Base-by-base conservation (phyloP, 495 filamentous ascomycete species). In the Hyaloscypha variabilis region DNA sequence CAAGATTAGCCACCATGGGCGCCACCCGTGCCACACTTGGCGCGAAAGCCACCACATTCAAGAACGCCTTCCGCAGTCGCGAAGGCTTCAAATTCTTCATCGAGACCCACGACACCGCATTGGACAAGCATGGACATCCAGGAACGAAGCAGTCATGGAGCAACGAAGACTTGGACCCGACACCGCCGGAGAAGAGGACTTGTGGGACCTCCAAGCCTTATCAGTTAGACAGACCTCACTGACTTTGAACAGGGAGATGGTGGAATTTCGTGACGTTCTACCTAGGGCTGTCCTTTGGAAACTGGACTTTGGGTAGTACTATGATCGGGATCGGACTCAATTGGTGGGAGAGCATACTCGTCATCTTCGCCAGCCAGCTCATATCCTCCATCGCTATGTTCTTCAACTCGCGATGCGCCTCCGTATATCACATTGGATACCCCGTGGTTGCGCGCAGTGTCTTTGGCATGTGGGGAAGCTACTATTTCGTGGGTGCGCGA, bases 291-390 rank as follows among this genome's bases (percentile, higher is more conserved):
- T 74, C 71, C 17, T 77, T 81, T 66, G 76, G 74, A 42, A 78
- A 79, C 61, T 81, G 78, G 78, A 78, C 73, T 14, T 54, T 78
- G 54, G 78, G 77, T 42, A 72, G 70, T 49, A 73, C 74, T 2
- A 78, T 78, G 76, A 69, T 81, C 39, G 78, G 76, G 23, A 74
- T 79, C 13, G 77, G 77, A 4, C 57, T 81, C 31, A 78, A 74
- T 63, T 81, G 78, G 78, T 78, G 78, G 76, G 73, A 81, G 68
- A 63, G 73, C n/a, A 79, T 81, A 52, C 53, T 79, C 6, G 77
- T 78, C 17, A 79, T 79, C 63, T 79, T 81, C 62, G 67, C 76
- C 29, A 76, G 73, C 17, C 77, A 79, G 57, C 56, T 72, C 19
- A 79, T 81, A 63, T 73, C 70, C 11, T 77, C 75, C 23, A 63